Evolutionary conservation across 2,329 filamentous ascomycete species (phyloP), one percentile per base, ranked within the genome.

Genomic region (Fusarium marasasianum): DNA sequence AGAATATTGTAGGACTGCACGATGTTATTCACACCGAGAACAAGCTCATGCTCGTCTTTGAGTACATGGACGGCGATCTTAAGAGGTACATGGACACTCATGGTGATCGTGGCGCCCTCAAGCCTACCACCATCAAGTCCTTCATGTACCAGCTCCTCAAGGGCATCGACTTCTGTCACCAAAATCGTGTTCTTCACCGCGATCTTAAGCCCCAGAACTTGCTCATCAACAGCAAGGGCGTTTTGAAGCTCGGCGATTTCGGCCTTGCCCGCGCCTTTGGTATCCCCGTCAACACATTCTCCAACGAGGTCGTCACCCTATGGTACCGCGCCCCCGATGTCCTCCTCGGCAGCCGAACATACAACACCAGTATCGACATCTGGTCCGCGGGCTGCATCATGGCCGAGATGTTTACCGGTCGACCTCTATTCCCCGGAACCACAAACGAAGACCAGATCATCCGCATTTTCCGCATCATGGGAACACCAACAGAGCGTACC

Each of bases 11-110:
- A 78, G 94, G 93, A 67, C 91, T 99, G 10, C 94, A 98, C 88
- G 96, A 99, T 87, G 96, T 99, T 64, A 98, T 99, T 79, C 96
- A 99, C 84, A 99, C 96, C 66, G 96, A 99, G 87, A 99, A 98
- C 86, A 99, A 99, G 83, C 91, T 99, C 66, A 99, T 99, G 96
- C 91, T 99, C 45, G 96, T 99, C 15, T 99, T 99, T 78, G 96
- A 99, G 83, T 98, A 92, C 84, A 98, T 99, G 96, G 96, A 99
- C 84, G 95, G 95, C 81, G 96, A 99, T 80, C 86, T 99, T 17
- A 99, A 99, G 87, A 94, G 97, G 81, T 98, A 98, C 84, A 99
- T 99, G 96, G 96, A 99, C 82, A 94, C 92, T 12, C 89, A 95
- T 66, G 95, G 95, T 79, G 94, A 98, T 78, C 90, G 95, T 59